Evolutionary conservation across 164 flowering plant genomes (phyloP).

Genomic region (Berberis thunbergii): DNA sequence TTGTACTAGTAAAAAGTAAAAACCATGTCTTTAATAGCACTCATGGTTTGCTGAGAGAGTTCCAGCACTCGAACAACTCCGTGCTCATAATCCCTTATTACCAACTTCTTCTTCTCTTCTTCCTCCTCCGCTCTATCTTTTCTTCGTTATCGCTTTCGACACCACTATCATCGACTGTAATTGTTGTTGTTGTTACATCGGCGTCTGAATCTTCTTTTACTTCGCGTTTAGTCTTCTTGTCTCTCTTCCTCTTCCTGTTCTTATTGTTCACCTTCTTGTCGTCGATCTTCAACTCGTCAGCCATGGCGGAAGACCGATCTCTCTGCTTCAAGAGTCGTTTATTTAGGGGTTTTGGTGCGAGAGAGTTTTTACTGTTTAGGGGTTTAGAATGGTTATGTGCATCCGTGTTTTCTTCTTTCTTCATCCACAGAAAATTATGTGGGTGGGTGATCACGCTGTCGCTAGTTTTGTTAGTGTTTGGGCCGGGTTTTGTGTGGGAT

Average conservation of each 20-base stretch:
- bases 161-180: neutral
- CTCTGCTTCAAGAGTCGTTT: too few species aligned
- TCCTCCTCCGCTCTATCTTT: neutral
- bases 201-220: neutral
- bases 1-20: too few species aligned
- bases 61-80: constrained; percentile 39
- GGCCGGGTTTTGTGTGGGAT: too few species aligned
- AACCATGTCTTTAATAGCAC: constrained; percentile 64
- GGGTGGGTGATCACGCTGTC: too few species aligned
- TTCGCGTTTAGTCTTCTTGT: constrained; percentile 7
- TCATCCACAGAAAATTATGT: too few species aligned
- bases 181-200: neutral
- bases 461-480: too few species aligned
- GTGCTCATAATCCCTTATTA: constrained; percentile 51
- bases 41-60: constrained; percentile 60
- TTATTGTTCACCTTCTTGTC: constrained; percentile 21
- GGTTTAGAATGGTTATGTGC: too few species aligned
- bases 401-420: too few species aligned
- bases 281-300: neutral
- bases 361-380: too few species aligned
- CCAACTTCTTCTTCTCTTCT: constrained; percentile 5
- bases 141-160: neutral
- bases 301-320: too few species aligned
- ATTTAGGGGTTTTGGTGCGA: too few species aligned
- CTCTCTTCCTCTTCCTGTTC: constrained; percentile 20